Percentiles rank a stretch among this genome's conserved stretches.
phyloP scores from a whole-genome alignment of 2,329 filamentous ascomycete species.

The Plectosphaerella cucumerina region DNA sequence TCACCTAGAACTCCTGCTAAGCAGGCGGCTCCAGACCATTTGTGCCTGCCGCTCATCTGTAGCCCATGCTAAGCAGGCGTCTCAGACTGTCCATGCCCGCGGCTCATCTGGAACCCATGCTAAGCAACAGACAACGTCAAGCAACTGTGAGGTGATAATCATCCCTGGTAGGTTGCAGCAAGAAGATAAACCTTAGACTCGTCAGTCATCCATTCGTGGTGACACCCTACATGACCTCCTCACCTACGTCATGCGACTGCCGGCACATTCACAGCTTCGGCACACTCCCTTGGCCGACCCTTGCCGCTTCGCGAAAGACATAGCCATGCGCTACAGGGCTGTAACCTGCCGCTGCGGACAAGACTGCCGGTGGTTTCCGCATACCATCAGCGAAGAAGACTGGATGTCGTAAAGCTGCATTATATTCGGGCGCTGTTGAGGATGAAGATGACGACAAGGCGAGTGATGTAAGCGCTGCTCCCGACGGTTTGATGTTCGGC shows the following conservation, averaged over 20 bases:
- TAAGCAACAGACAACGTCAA: no score
- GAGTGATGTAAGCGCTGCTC: no score
- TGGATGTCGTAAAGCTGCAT: constrained; percentile 62
- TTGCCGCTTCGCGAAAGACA: constrained; percentile 45
- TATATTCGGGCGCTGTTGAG: constrained; percentile 27
- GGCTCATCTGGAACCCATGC: no score
- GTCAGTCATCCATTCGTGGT: constrained; percentile 1
- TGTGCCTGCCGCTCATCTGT: background rate
- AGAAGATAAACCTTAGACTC: background rate
- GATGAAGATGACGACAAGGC: background rate
- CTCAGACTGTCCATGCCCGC: background rate
- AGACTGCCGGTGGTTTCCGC: constrained; percentile 45
- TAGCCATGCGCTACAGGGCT: constrained; percentile 59
- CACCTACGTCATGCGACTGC: background rate
- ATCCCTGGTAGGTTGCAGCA: background rate
- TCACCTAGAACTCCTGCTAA: no score
- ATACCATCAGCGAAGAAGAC: constrained; percentile 71
- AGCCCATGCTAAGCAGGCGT: background rate
- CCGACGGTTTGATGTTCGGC: no score
- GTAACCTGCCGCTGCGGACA: constrained; percentile 13
- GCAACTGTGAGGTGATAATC: background rate
- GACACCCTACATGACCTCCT: constrained; percentile 2
- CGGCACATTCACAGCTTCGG: constrained; percentile 33
- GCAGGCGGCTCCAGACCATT: no score
- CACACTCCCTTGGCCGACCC: constrained; percentile 18